Base-by-base conservation (phyloP, 169 alveolate species). In the Plasmodium cynomolgi region DNA sequence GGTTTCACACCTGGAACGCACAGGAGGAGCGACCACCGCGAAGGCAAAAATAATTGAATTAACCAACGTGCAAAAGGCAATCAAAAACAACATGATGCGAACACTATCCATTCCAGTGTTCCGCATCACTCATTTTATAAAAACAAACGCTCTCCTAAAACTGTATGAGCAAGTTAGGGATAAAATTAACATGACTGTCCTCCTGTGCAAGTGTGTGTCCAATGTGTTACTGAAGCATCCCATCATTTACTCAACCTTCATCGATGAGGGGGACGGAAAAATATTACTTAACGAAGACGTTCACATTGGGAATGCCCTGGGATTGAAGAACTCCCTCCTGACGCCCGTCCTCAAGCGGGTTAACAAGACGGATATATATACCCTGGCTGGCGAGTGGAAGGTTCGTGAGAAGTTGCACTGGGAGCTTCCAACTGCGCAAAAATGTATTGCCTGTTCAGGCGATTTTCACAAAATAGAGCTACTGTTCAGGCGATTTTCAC, bases 271-370 rank as follows among this genome's bases (percentile, higher is more conserved):
- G 6, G 47, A 92, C 7, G 95, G 96, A 8, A 50, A 58, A 56
- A 84, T 93, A 62, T 13, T 47, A 29, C 58, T 68, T 41, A 92
- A 95, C 8, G 74, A 72, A n/a, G 68, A 84, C 44, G 92, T 93
- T 23, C 77, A 95, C 56, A 75, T 95, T 26, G 97, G 96, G 31
- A 95, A 92, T 81, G 97, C 97, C 17, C 84, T 95, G 72, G 96
- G 96, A 1, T 26, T 93, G 62, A 75, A 31, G 20, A 96, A 91
- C 11, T 92, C 96, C 1, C 93, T 95, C 15, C 29, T 95, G 74
- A 95, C 96, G 13, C 97, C 97, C 1, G 97, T 95, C 8, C 84
- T 95, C 9, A 81, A 84, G 68, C 37, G 85, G 37, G 96, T 79
- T 5, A 74, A 91, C 44, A 73, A 80, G 84, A 88, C 77, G 47